A percentile compares a stretch with the other conserved stretches of the same genome.
Evolutionary conservation across 495 filamentous ascomycete species (phyloP).

Genomic region (Neurospora africana): DNA sequence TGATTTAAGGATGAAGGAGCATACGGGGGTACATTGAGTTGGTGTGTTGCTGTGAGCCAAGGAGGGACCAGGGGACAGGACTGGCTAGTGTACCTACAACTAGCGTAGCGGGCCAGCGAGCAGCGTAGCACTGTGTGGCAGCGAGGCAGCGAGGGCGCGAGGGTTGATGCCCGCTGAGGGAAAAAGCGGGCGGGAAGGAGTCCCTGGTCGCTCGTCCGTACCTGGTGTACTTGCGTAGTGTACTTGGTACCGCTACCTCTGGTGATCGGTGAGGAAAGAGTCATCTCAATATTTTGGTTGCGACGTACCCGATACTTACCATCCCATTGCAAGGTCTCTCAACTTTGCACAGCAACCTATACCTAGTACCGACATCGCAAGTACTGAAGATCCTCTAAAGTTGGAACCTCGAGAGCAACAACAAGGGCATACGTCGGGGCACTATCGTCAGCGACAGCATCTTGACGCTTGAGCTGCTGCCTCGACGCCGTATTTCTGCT

Average conservation of each 20-base stretch:
- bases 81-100: too few relatives aligned
- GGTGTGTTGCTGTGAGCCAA: not conserved
- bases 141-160: not conserved
- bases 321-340: not conserved
- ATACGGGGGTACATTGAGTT: not conserved
- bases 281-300: not conserved
- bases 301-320: not conserved
- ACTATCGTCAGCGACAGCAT: not conserved
- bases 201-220: not conserved
- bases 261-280: not conserved
- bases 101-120: not conserved
- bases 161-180: not conserved
- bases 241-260: not conserved
- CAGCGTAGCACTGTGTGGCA: not conserved
- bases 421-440: not conserved
- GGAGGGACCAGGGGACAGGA: not conserved
- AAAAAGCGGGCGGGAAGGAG: not conserved
- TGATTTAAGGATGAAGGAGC: constrained; percentile 5
- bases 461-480: not conserved
- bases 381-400: not conserved
- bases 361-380: not conserved
- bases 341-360: not conserved
- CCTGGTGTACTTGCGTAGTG: not conserved
- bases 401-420: not conserved
- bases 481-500: not conserved